Base-by-base conservation (phyloP, 1,284 basidiomycete species). In the Omphalotus olearius region DNA sequence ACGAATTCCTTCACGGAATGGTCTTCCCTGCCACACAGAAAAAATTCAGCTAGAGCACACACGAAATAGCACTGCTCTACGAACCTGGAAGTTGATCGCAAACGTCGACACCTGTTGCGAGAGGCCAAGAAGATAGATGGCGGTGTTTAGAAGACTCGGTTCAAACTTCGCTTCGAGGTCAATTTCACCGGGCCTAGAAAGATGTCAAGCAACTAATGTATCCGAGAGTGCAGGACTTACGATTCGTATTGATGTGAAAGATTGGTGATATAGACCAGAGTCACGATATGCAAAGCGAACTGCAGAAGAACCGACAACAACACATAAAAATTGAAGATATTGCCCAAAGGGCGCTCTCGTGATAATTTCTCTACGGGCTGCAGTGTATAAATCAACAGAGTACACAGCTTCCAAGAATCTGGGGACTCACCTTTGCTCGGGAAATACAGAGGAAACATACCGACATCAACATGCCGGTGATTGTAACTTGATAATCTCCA, bases 391-490 rank as follows among this genome's bases (percentile, higher is more conserved):
- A 33, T 3, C 6, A 1, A 40, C 30, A 49, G 14, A 1, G 16
- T 18, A 35, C 50, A 28, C 26, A 28, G 30, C 30, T 33, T 33
- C 9, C 9, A 33, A 9, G 13, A 2, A 33, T 33, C 13, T 4
- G 30, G 1, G 26, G 17, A 65, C 79, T 47, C 57, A 92, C 93
- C 83, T 95, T 93, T n/a, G 93, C 94, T 7, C 93, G 83, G 41
- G 93, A 97, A 56, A 97, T 97, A 66, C 92, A 97, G 67, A 96
- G 73, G 82, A 98, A 98, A 69, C 94, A 98, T 25, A 97, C 90
- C 26, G 90, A 93, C 93, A 97, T 96, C 63, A 97, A 75, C 84
- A 97, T 93, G 18, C 94, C 93, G 1, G 86, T 93, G 55, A 95
- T 83, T 1, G 92, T 94, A 16, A 93, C 86, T 64, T 96, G 91